Evolutionary conservation across 495 filamentous ascomycete species (phyloP).

Genomic region (Aeminium ludgeri): DNA sequence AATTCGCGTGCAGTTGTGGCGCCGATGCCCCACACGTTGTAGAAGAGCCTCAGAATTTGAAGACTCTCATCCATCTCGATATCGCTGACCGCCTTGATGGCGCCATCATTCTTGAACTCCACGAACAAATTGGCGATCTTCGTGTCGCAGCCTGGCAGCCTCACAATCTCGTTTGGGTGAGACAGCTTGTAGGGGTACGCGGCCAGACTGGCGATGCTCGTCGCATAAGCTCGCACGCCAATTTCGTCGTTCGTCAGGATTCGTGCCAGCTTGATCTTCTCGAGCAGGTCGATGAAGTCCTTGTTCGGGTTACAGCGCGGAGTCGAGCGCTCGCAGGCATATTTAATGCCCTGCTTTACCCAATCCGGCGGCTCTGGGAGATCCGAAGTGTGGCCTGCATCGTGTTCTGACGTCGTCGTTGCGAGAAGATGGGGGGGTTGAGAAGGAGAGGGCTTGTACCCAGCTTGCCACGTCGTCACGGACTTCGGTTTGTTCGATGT

Average conservation of each 20-base stretch:
- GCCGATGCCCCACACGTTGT: conserved; percentile 81
- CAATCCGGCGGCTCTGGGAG: conserved; percentile 52
- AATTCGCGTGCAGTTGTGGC: conserved; percentile 68
- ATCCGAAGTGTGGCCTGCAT: conserved; percentile 28
- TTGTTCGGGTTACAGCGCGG: conserved; percentile 55
- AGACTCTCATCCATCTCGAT: conserved; percentile 48
- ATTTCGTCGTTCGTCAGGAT: conserved; percentile 56
- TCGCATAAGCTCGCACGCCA: conserved; percentile 76
- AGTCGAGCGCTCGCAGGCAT: conserved; percentile 68
- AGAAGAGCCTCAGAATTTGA: conserved; percentile 48
- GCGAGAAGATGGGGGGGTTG: conserved; percentile 34
- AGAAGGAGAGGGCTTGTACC: conserved; percentile 17
- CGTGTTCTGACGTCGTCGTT: conserved; percentile 58
- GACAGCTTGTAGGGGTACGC: conserved; percentile 58
- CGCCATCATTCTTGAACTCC: conserved; percentile 50
- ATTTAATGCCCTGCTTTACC: conserved; percentile 45
- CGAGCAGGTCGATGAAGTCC: conserved; percentile 55
- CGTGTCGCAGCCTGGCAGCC: conserved; percentile 62
- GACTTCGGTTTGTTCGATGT: background rate
- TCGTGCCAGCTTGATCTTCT: conserved; percentile 56
- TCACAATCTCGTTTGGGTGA: conserved; percentile 41
- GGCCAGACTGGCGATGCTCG: conserved; percentile 62
- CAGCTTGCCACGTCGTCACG: conserved; percentile 8
- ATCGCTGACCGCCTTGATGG: conserved; percentile 43
- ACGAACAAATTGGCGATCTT: conserved; percentile 68